phyloP scores from a whole-genome alignment of 164 flowering plant species.

The Litsea cubeba region DNA sequence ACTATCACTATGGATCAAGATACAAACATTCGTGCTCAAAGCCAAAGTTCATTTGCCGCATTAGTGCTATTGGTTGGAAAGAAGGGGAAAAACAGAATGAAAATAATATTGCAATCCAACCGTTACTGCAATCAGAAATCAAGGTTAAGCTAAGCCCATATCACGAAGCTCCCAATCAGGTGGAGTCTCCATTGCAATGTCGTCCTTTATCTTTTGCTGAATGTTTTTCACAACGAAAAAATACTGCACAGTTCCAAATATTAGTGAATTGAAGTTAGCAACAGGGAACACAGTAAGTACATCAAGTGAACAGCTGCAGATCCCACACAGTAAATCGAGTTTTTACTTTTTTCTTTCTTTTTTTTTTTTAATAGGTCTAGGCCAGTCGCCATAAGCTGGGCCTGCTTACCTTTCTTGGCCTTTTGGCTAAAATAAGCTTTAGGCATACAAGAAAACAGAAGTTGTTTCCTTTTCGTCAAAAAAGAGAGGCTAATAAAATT shows the following conservation, averaged over 20 bases:
- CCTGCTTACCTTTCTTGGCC: not conserved
- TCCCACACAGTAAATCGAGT: not conserved
- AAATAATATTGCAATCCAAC: not conserved
- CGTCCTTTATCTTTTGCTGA: slow-evolving; percentile 49
- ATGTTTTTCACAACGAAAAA: slow-evolving; percentile 53
- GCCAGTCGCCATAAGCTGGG: not conserved
- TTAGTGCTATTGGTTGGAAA: not conserved
- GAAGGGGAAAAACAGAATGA: not conserved
- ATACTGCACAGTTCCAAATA: slow-evolving; percentile 40
- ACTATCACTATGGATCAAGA: not conserved
- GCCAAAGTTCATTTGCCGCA: not conserved
- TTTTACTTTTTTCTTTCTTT: not conserved
- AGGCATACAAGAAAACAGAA: not conserved
- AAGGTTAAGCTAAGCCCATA: not conserved
- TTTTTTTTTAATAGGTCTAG: not conserved
- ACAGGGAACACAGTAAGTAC: not conserved
- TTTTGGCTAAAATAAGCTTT: too few species aligned
- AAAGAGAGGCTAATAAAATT: too few species aligned
- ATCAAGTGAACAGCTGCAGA: not conserved
- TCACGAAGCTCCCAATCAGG: slow-evolving; percentile 1
- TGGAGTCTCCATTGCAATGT: slow-evolving; percentile 34
- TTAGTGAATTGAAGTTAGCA: not conserved
- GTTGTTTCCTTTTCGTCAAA: not conserved
- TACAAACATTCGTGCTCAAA: not conserved
- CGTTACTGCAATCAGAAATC: not conserved